Base-by-base conservation (phyloP, 192 early-diverging fungal genomes). In the Podila epigama region DNA sequence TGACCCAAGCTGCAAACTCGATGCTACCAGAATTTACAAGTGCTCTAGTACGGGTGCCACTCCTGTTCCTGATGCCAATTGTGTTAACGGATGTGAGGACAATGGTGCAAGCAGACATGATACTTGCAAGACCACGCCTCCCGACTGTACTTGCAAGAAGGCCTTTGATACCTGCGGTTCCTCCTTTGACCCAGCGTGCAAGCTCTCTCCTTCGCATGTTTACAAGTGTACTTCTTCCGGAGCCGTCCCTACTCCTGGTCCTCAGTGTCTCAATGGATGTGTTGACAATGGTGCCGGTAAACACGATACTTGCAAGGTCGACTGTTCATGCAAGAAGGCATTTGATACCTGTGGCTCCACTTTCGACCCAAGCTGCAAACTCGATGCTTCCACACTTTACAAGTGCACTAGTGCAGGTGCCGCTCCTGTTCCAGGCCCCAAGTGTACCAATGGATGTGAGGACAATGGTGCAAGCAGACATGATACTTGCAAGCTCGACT, bases 371-470 rank as follows among this genome's bases (percentile, higher is more conserved):
- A 20, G 18, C 18, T 51, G 48, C 18, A n/a, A n/a, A 5, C 18
- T 51, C 18, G 48, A 20, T 18, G 48, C 18, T 5, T 20, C 48
- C 8, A n/a, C 15, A n/a, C 18, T 51, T 6, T 51, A 51, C 48
- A 51, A 6, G 18, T 51, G 48, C 18, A 51, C 48, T 51, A 18
- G 18, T 22, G 18, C 48, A 12, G 48, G 48, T n/a, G 18, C 48
- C 6, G 48, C 48, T 51, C 48, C 48, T 51, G 25, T 18, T 51
- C 9, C 48, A 6, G 18, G 48, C 18, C 5, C 48, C 4, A 18
- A 51, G 5, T 51, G 48, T 51, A 51, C 48, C 48, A 51, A 51
- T n/a, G 48, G 48, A 51, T 51, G 48, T n/a, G 18, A n/a, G n/a
- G n/a, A n/a, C n/a, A n/a, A n/a, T n/a, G n/a, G n/a, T n/a, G n/a